A percentile compares a stretch with the other conserved stretches of the same genome.
These are phyloP conservation scores for Umbelopsis vinacea DNA, from an alignment of 192 early-diverging fungal species.

Conservation along the genomic window DNA sequence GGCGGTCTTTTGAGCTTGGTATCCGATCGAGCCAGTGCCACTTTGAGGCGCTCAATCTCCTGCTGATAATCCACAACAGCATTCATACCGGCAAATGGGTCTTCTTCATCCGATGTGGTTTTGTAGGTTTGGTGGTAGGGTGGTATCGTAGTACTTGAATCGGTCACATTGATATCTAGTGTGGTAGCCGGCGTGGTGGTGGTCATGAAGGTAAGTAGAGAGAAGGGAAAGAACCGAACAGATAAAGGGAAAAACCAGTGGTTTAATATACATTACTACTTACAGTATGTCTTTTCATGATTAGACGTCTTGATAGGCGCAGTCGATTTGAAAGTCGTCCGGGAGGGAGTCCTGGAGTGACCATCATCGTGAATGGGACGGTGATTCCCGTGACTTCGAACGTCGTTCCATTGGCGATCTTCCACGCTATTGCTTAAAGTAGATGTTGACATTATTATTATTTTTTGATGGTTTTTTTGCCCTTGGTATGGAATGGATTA, in stretches of 20 bases:
- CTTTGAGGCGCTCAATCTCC: constrained; percentile 44
- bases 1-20: constrained; percentile 14
- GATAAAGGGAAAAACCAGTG: neutral
- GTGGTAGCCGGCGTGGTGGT: neutral
- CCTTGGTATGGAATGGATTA: too few species aligned
- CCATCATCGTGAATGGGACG: neutral
- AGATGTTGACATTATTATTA: neutral
- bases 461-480: too few species aligned
- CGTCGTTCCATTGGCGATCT: neutral
- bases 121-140: neutral
- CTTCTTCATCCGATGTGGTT: neutral
- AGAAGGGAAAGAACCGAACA: neutral
- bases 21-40: constrained; percentile 33
- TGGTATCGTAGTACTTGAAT: neutral
- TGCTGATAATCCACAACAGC: constrained; percentile 39
- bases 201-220: neutral
- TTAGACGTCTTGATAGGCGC: neutral
- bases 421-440: neutral
- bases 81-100: constrained; percentile 48
- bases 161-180: neutral
- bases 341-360: neutral
- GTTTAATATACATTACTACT: neutral
- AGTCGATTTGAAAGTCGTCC: constrained; percentile 17
- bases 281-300: constrained; percentile 15
- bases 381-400: neutral